These are phyloP conservation scores for Adansonia gregorii DNA, from an alignment of 441 rosid species.

Conservation along the genomic window DNA sequence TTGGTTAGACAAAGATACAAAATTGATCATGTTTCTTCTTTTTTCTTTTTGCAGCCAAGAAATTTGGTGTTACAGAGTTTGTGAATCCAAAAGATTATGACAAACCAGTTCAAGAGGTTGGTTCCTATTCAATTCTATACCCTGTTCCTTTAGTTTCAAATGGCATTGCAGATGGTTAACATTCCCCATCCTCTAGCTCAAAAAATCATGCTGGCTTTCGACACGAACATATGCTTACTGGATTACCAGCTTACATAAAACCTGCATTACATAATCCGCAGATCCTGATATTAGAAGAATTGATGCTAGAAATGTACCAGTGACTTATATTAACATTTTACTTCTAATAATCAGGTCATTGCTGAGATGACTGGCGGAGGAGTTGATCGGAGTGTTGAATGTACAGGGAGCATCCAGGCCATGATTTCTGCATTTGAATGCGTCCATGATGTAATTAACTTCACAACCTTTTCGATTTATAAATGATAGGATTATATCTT, in stretches of 20 bases:
- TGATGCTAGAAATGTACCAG: not conserved
- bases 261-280: not conserved
- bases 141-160: too few relatives aligned
- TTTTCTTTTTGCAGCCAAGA: conserved; percentile 61
- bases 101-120: conserved; percentile 82
- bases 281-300: not conserved
- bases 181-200: not conserved
- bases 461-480: not conserved
- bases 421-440: conserved; percentile 90
- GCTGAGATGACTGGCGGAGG: conserved; percentile 81
- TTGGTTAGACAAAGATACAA: not conserved
- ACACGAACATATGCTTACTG: not conserved
- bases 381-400: conserved; percentile 77
- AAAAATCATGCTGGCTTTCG: not conserved
- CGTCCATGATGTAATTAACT: conserved; percentile 71
- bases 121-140: not conserved
- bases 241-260: not conserved
- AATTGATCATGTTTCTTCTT: conserved; percentile 10
- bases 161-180: too few relatives aligned
- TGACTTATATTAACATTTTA: not conserved
- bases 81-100: conserved; percentile 78
- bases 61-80: conserved; percentile 80
- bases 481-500: not conserved
- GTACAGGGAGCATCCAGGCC: conserved; percentile 71
- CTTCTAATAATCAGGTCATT: conserved; percentile 46